Percentiles rank a stretch among this genome's conserved stretches.
Evolutionary conservation across 75 land plant genomes (phyloP).

Genomic region (Picea sitchensis): DNA sequence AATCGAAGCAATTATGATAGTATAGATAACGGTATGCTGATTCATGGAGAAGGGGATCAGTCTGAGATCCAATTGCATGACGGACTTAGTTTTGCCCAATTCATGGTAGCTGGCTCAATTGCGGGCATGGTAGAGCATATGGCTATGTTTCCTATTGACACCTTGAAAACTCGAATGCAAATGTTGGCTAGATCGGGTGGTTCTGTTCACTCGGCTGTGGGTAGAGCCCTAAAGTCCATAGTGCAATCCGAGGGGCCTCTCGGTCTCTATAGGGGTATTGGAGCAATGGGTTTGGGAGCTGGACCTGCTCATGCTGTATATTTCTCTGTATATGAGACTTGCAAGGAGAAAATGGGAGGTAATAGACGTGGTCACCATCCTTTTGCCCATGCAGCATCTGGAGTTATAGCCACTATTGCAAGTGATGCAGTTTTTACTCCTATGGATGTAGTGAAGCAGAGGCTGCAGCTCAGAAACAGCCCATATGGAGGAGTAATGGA

Average conservation of each 20-base stretch:
- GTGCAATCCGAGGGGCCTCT: slow-evolving; percentile 36
- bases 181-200: slow-evolving; percentile 36
- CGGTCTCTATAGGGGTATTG: slow-evolving; percentile 41
- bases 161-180: slow-evolving; percentile 46
- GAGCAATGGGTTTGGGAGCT: slow-evolving; percentile 45
- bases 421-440: slow-evolving; percentile 52
- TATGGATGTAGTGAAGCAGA: slow-evolving; percentile 50
- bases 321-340: slow-evolving; percentile 35
- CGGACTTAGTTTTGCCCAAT: slow-evolving; percentile 37
- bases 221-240: slow-evolving; percentile 17
- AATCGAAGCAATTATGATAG: slow-evolving; percentile 3
- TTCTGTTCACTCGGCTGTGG: slow-evolving; percentile 15
- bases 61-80: slow-evolving; percentile 13
- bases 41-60: slow-evolving; percentile 1
- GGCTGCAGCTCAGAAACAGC: slow-evolving; percentile 35
- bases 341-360: slow-evolving; percentile 33
- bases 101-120: slow-evolving; percentile 43
- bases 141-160: slow-evolving; percentile 50
- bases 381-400: slow-evolving; percentile 32
- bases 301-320: slow-evolving; percentile 52
- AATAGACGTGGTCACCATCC: slow-evolving; percentile 34
- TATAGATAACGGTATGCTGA: not conserved
- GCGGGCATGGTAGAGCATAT: slow-evolving; percentile 48
- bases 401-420: slow-evolving; percentile 36
- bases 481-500: slow-evolving; percentile 32